These are phyloP conservation scores for Retiboletus flavoniger DNA, from an alignment of 1,284 basidiomycete species.

Conservation along the genomic window DNA sequence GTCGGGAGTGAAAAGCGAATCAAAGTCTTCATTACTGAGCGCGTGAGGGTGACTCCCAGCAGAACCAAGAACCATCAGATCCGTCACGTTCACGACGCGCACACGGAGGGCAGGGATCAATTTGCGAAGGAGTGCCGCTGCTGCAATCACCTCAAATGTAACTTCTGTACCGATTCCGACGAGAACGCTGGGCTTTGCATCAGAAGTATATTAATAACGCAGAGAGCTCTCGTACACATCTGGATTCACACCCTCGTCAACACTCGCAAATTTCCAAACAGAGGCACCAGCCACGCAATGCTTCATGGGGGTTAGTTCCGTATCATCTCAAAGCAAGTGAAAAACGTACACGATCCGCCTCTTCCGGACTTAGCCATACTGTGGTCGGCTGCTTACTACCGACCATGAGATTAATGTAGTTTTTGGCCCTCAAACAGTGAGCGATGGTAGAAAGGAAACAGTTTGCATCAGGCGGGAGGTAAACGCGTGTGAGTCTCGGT, in stretches of 20 bases:
- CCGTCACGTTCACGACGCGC: slow-evolving; percentile 79
- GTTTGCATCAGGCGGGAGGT: slow-evolving; percentile 89
- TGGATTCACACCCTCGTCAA: slow-evolving; percentile 60
- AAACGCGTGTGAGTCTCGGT: slow-evolving; percentile 72
- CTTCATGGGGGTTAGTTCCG: slow-evolving; percentile 31
- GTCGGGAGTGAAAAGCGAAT: slow-evolving; percentile 69
- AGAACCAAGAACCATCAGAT: slow-evolving; percentile 75
- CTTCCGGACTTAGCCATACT: slow-evolving; percentile 66
- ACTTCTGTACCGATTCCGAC: slow-evolving; percentile 76
- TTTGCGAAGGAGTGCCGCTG: slow-evolving; percentile 70
- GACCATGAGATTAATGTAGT: slow-evolving; percentile 85
- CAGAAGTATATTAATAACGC: background rate
- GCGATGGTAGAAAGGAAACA: slow-evolving; percentile 77
- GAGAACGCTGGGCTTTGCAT: slow-evolving; percentile 49
- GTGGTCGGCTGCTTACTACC: slow-evolving; percentile 80
- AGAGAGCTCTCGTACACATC: slow-evolving; percentile 51
- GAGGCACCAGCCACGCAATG: slow-evolving; percentile 77
- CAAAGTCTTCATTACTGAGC: slow-evolving; percentile 61
- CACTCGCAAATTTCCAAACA: slow-evolving; percentile 75
- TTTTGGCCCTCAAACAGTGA: slow-evolving; percentile 80
- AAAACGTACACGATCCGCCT: slow-evolving; percentile 53
- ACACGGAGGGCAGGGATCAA: slow-evolving; percentile 64
- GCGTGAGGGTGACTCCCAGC: slow-evolving; percentile 76
- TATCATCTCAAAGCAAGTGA: background rate
- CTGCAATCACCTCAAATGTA: slow-evolving; percentile 77